phyloP scores from a whole-genome alignment of 345 rosid species.

The Hibiscus syriacus region DNA sequence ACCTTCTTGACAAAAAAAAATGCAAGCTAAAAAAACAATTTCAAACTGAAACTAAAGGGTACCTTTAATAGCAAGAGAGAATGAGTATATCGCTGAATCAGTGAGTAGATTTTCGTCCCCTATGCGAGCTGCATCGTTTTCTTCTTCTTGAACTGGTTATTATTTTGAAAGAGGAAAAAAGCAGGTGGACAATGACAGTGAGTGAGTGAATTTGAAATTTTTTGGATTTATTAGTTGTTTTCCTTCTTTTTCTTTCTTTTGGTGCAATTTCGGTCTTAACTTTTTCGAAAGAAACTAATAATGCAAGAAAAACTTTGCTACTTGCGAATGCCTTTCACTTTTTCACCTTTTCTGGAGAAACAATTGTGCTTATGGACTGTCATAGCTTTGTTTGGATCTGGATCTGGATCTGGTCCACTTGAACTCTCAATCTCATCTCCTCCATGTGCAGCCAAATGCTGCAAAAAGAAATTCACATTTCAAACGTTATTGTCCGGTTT shows the following conservation, averaged over 20 bases:
- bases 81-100: slow-evolving; percentile 78
- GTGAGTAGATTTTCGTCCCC: slow-evolving; percentile 40
- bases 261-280: slow-evolving; percentile 8
- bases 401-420: too few species aligned
- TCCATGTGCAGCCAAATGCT: slow-evolving; percentile 63
- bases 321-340: slow-evolving; percentile 47
- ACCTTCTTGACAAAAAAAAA: neutral
- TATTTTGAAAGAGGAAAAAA: slow-evolving; percentile 17
- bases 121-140: slow-evolving; percentile 22
- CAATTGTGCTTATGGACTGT: slow-evolving; percentile 17
- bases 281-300: slow-evolving; percentile 12
- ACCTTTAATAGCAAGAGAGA: slow-evolving; percentile 87
- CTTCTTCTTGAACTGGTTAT: too few species aligned
- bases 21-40: neutral
- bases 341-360: slow-evolving; percentile 41
- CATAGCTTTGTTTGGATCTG: too few species aligned
- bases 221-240: slow-evolving; percentile 1
- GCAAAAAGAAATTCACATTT: slow-evolving; percentile 14
- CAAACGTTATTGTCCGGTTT: neutral
- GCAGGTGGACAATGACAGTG: neutral
- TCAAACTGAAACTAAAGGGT: neutral
- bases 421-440: slow-evolving; percentile 43
- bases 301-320: neutral
- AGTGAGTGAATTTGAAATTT: slow-evolving; percentile 14
- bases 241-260: slow-evolving; percentile 1